Base-by-base conservation (phyloP, 331 rosid species). In the Prunus yedoensis region DNA sequence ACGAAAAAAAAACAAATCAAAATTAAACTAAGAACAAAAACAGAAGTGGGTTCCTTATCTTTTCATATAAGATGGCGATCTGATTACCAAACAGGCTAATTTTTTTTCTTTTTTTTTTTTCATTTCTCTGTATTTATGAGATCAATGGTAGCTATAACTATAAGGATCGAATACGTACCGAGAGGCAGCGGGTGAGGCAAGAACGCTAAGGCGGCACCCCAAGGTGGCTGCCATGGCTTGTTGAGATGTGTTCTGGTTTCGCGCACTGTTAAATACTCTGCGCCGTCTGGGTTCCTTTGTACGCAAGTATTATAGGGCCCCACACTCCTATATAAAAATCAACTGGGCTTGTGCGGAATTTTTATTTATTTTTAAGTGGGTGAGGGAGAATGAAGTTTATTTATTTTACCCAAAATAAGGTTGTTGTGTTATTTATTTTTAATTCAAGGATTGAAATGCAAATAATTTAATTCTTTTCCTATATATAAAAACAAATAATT, bases 271-370 rank as follows among this genome's bases (percentile, higher is more conserved):
- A 27, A 4, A 20, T 47, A 60, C 77, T 27, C 77, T 71, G 6
- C 17, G 47, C 78, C 15, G 79, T 66, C 17, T 2, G n/a, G 45
- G 41, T 80, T 80, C 47, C 87, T 83, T 83, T 63, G 18, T 80
- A 50, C 65, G 84, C 87, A 83, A 81, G 87, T 73, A 6, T 53
- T 53, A 17, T 16, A 77, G 52, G 21, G 70, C 41, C 23, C 68
- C 13, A 14, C 23, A 53, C 20, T 59, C 1, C 56, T n/a, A 78
- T 70, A 46, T 73, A 6, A 8, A 6, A 51, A 17, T 64, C 69
- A 4, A 0, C 4, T 0, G 49, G 28, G 58, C 38, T 32, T 2
- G 1, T 18, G 4, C 28, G 15, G n/a, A 63, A 21, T n/a, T 65
- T 64, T 62, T 8, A 10, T 20, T 13, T 3, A 12, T 3, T 64